Percentiles rank a stretch among this genome's conserved stretches.
Conservation (phyloP, 441 rosid species). For the Mallotus japonicus region DNA sequence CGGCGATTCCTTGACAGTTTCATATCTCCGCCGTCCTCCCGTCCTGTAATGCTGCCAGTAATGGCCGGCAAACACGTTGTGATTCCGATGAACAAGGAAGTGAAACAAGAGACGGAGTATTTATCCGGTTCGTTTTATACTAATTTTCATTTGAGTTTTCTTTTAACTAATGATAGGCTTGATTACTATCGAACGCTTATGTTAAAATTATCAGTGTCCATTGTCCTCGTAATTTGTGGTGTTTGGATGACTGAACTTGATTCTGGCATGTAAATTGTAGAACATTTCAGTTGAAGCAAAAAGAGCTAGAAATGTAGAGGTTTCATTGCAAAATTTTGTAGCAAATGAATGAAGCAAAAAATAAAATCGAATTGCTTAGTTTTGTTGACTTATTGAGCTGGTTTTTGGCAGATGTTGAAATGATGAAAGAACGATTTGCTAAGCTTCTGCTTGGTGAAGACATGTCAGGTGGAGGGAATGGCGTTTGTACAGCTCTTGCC, state of each 20-base stretch:
- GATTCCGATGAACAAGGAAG: constrained; percentile 12
- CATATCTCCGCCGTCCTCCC: constrained; percentile 30
- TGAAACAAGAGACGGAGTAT: constrained; percentile 15
- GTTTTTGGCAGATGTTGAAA: constrained; percentile 50
- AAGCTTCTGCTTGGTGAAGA: constrained; percentile 92
- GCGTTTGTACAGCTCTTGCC: constrained; percentile 85
- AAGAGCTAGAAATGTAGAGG: neutral
- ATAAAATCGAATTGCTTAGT: neutral
- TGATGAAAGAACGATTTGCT: constrained; percentile 92
- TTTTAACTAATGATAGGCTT: neutral
- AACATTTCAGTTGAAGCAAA: neutral
- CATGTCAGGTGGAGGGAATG: constrained; percentile 95
- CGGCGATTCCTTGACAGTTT: constrained; percentile 32
- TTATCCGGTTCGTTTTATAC: constrained; percentile 25
- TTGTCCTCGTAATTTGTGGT: neutral
- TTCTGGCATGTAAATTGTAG: neutral
- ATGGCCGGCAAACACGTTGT: constrained; percentile 53
- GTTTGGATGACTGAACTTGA: neutral
- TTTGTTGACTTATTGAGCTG: neutral
- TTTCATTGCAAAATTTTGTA: neutral
- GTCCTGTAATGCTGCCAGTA: constrained; percentile 54
- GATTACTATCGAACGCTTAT: neutral
- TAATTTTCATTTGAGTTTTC: neutral
- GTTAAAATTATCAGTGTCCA: neutral
- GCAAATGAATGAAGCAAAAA: neutral